Evolutionary conservation across 73 alveolate genomes (phyloP).

Genomic region (Effrenium voratum): DNA sequence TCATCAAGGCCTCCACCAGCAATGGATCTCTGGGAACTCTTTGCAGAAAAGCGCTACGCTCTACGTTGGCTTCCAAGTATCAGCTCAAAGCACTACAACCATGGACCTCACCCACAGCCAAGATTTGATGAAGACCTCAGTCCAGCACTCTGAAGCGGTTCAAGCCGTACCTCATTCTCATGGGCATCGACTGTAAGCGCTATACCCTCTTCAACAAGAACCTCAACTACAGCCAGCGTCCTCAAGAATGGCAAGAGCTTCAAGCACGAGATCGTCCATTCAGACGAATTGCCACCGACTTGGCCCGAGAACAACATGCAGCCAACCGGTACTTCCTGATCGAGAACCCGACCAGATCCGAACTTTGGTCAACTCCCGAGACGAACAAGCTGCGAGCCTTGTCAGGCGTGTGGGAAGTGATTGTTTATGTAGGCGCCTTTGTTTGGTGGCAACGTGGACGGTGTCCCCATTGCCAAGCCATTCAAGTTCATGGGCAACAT

Average conservation of each 20-base stretch:
- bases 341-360: background rate
- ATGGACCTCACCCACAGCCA: conserved; percentile 1
- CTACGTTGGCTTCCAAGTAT: background rate
- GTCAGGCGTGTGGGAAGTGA: background rate
- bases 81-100: conserved; percentile 51
- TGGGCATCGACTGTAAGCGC: background rate
- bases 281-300: background rate
- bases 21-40: conserved; percentile 29
- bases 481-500: background rate
- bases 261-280: background rate
- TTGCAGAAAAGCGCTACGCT: background rate
- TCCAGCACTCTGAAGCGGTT: background rate
- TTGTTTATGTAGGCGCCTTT: conserved; percentile 7
- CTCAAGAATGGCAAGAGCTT: background rate
- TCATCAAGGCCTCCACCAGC: background rate
- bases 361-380: background rate
- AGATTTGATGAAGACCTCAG: background rate
- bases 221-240: conserved; percentile 18
- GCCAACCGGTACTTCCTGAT: background rate
- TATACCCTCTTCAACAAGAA: conserved; percentile 7
- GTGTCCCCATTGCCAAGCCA: background rate
- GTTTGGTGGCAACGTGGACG: background rate
- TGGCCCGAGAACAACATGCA: background rate
- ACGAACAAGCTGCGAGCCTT: background rate
- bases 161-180: background rate